Percentiles rank a stretch among this genome's conserved stretches.
phyloP scores from a whole-genome alignment of 352 stramenopile genomes.

The Pythium vanterpoolii region DNA sequence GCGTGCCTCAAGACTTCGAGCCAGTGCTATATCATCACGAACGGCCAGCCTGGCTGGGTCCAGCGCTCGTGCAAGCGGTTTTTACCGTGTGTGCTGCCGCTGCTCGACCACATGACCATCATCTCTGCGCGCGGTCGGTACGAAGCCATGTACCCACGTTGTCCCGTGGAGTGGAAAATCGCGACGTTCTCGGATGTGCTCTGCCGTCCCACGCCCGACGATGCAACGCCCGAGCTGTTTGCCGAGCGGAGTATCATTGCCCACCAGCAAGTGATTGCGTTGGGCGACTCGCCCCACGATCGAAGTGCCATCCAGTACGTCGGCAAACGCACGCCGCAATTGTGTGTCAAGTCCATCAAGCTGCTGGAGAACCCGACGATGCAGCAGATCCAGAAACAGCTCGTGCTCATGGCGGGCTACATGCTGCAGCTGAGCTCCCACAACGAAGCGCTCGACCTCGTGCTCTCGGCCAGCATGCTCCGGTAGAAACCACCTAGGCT shows the following conservation, averaged over 20 bases:
- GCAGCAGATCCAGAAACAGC: slow-evolving; percentile 68
- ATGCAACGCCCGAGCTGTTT: slow-evolving; percentile 11
- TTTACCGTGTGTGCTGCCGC: slow-evolving; percentile 48
- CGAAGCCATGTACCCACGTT: slow-evolving; percentile 48
- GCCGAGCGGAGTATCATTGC: not conserved
- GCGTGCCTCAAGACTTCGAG: slow-evolving; percentile 40
- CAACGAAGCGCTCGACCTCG: slow-evolving; percentile 63
- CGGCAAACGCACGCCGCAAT: slow-evolving; percentile 37
- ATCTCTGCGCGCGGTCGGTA: slow-evolving; percentile 67
- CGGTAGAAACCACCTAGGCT: slow-evolving; percentile 24
- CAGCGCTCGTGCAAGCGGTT: slow-evolving; percentile 74
- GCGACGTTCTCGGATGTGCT: slow-evolving; percentile 62
- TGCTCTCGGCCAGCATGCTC: slow-evolving; percentile 70
- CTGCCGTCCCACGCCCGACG: slow-evolving; percentile 23
- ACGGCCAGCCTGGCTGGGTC: slow-evolving; percentile 66
- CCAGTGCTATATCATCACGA: slow-evolving; percentile 63
- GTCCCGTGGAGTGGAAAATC: slow-evolving; percentile 80
- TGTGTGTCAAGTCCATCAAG: slow-evolving; percentile 76
- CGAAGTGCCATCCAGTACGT: slow-evolving; percentile 71
- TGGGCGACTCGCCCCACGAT: slow-evolving; percentile 72
- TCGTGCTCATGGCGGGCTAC: slow-evolving; percentile 55
- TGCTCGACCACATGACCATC: slow-evolving; percentile 56
- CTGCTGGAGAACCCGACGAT: slow-evolving; percentile 75
- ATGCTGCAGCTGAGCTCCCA: slow-evolving; percentile 60
- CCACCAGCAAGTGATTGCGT: slow-evolving; percentile 59